Evolutionary conservation across 768 basidiomycete species (phyloP), one percentile per base, ranked within the genome.

Genomic region (Tricholoma flavovirens): DNA sequence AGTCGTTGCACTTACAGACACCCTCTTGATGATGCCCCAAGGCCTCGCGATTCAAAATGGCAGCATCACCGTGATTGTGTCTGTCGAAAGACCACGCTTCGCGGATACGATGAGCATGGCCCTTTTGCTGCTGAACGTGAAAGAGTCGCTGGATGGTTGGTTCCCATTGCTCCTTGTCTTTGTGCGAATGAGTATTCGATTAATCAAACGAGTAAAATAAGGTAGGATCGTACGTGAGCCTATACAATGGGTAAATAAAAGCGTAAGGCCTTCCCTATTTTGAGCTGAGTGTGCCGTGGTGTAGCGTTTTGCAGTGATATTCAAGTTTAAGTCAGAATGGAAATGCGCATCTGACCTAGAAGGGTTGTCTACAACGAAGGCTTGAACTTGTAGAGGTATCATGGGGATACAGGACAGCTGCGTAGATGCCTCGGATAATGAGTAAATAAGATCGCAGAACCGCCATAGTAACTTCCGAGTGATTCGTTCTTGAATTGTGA

Each of bases 161-260:
- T 58, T 83, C 80, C 80, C 80, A 83, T 59, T 77, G 75, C 59
- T 83, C 80, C 58, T 83, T 83, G 63, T 80, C 81, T 83, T 59
- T 22, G n/a, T 5, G 14, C 5, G 29, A 21, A 32, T 26, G 24
- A n/a, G n/a, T 21, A 14, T 42, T 33, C 33, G 30, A n/a, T 4
- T 48, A 46, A 35, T 12, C 19, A 19, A 8, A 10, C 2, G 5
- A 42, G 9, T 30, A 29, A 22, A 24, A 24, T 12, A n/a, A 73
- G 15, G 35, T 22, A 21, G 38, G 14, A 26, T 42, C 75, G 59
- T 61, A 80, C 80, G 77, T 55, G 76, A 66, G 5, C 77, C 78
- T 15, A 77, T 71, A 54, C 78, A 75, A 59, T 82, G 80, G 14
- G 76, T 71, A 51, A 80, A 77, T 11, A 81, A 55, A 36, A 82